These are phyloP conservation scores for Venturia nashicola DNA, from an alignment of 2,329 filamentous ascomycete species.

Conservation along the genomic window DNA sequence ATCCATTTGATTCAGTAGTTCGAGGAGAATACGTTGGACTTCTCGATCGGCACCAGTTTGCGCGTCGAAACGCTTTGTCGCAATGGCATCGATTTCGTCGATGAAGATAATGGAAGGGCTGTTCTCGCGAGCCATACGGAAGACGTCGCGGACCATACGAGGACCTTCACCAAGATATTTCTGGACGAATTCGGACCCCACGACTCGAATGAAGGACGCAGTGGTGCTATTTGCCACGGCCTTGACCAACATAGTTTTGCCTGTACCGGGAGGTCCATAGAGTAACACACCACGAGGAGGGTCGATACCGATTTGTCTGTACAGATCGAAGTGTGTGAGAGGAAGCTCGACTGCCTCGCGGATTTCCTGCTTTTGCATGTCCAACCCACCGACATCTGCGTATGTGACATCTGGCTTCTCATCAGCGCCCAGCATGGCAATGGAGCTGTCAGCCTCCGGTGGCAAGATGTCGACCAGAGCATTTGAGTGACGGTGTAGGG, in stretches of 20 bases:
- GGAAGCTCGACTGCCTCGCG: conserved; percentile 94
- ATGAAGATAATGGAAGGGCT: conserved; percentile 68
- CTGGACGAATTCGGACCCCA: conserved; percentile 96
- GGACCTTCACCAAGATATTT: conserved; percentile 97
- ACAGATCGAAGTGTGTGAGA: conserved; percentile 93
- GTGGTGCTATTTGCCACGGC: conserved; percentile 97
- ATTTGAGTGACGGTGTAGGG: conserved; percentile 95
- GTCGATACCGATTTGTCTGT: conserved; percentile 98
- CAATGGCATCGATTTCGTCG: conserved; percentile 13
- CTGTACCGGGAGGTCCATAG: conserved; percentile 90
- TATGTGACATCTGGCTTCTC: conserved; percentile 99
- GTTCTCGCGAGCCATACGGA: conserved; percentile 98
- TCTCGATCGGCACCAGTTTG: conserved; percentile 97
- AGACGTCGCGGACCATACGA: conserved; percentile 97
- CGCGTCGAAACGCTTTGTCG: conserved; percentile 75
- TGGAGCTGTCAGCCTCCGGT: conserved; percentile 97
- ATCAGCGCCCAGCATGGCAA: conserved; percentile 91
- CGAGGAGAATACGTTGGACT: conserved; percentile 94
- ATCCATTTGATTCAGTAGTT: conserved; percentile 98
- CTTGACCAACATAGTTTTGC: conserved; percentile 97
- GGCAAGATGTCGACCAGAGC: conserved; percentile 96
- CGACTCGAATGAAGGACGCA: conserved; percentile 94
- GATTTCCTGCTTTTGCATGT: conserved; percentile 99
- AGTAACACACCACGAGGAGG: conserved; percentile 91
- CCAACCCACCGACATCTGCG: conserved; percentile 89